Conservation (phyloP, 192 early-diverging fungal genomes). For the Coemansia sp. region DNA sequence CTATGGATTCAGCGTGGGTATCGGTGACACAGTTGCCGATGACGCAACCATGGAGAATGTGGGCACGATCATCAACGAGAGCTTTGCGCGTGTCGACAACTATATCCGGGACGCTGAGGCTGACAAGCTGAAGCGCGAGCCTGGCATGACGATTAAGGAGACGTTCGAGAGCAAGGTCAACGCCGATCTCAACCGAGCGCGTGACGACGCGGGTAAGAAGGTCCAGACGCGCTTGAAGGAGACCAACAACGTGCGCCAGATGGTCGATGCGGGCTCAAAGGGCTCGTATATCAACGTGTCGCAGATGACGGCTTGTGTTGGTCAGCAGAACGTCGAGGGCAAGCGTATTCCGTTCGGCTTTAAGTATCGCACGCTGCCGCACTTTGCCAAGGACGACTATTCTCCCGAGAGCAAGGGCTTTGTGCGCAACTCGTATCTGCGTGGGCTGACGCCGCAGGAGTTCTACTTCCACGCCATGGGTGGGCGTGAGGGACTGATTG, state of each 20-base stretch:
- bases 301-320: constrained; percentile 99
- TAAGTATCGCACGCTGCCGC: constrained; percentile 91
- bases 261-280: constrained; percentile 95
- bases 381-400: constrained; percentile 96
- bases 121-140: constrained; percentile 76
- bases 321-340: constrained; percentile 99
- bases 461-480: constrained; percentile 99
- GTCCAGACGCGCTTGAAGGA: constrained; percentile 80
- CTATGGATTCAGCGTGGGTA: constrained; percentile 94
- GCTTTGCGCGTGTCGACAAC: constrained; percentile 75
- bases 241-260: constrained; percentile 94
- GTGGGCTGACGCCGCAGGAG: constrained; percentile 94
- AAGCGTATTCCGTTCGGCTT: constrained; percentile 98
- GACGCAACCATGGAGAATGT: constrained; percentile 73
- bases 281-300: constrained; percentile 95
- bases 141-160: constrained; percentile 91
- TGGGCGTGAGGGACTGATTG: constrained; percentile 99
- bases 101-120: constrained; percentile 80
- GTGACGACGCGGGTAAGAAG: constrained; percentile 87
- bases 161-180: constrained; percentile 90
- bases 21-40: constrained; percentile 97
- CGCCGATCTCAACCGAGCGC: constrained; percentile 80
- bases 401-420: constrained; percentile 70
- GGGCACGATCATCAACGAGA: constrained; percentile 69
- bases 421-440: constrained; percentile 59